Evolutionary conservation across 2,329 filamentous ascomycete genomes (phyloP), one percentile per base, ranked within the genome.

Genomic region (Fusarium clavum): DNA sequence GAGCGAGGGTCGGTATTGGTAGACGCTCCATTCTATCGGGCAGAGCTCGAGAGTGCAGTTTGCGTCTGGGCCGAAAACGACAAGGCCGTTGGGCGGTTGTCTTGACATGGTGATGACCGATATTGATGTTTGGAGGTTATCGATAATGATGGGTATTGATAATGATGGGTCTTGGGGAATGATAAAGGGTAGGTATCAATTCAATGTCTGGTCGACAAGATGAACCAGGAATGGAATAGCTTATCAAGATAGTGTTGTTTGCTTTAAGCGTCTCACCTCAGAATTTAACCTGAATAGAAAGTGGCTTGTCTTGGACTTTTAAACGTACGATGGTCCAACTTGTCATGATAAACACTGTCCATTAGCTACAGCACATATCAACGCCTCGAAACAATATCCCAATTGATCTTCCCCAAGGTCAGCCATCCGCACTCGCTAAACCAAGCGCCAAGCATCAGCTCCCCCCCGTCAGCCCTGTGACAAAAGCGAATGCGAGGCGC

Each of bases 11-110:
- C 78, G 82, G 73, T 87, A 87, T 48, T 77, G 71, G 71, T 84
- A 84, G 38, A 86, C 81, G 66, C 80, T 84, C 72, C 74, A 79
- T 66, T 84, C 77, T 40, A 86, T 58, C 2, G 81, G 79, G 66
- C 85, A 87, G 22, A 84, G 64, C 1, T 79, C 82, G 32, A 87
- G 80, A 1, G 83, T 87, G 75, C 85, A 87, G 73, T 84, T 86
- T 61, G 81, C 78, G 3, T 80, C 67, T 22, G 84, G 82, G 46
- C 85, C 85, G 60, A 85, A 87, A 61, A 68, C 34, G 58, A 78
- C 32, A 43, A 75, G 56, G 54, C 67, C 46, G 44, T 54, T 34
- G 12, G 66, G 65, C 1, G 32, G 49, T 56, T n/a, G 44, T 41
- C 24, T 45, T 12, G 72, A 57, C 66, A 71, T 76, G 63, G 12